Base-by-base conservation (phyloP, 495 filamentous ascomycete genomes). In the Wilcoxina mikolae region DNA sequence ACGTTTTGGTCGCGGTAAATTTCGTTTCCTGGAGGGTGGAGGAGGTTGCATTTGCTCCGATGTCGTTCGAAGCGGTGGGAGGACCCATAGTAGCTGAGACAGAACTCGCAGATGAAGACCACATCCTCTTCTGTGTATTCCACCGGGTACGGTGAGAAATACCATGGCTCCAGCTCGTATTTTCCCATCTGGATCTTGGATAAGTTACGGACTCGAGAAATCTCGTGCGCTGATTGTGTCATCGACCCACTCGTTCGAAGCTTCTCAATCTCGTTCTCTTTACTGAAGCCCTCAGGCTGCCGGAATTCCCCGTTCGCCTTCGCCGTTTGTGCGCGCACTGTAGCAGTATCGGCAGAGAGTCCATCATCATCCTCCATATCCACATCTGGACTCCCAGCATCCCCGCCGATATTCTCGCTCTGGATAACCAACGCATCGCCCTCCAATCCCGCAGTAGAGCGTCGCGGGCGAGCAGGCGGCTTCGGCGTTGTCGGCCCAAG, bases 91-190 rank as follows among this genome's bases (percentile, higher is more conserved):
- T 96, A 96, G 62, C 76, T 81, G 29, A 98, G 78, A 64, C 91
- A 98, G 71, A 95, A 95, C 65, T 96, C 93, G 74, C 93, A 95
- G 66, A 98, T 93, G 71, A 85, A 95, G 59, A 96, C 81, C 50
- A 87, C 71, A 53, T 95, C 89, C 56, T 80, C 81, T 56, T 93
- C 84, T 12, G 82, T 80, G 67, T 88, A 95, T 4, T 80, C 74
- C 65, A 87, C 80, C 0, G 91, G 91, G 65, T 98, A 98, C 1
- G 91, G 93, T 7, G 88, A 94, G 70, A 96, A 96, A 66, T 98
- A 98, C 91, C 91, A 98, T 7, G 91, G 90, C 67, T 94, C 90
- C 44, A 98, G 74, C 60, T 94, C 87, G 69, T 80, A 83, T 58
- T 82, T 79, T 39, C 91, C 91, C 76, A 98, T 94, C 69, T 98